Evolutionary conservation across 371 early-diverging fungal species (phyloP), one percentile per base, ranked within the genome.

Genomic region (Rhizomucor miehei): DNA sequence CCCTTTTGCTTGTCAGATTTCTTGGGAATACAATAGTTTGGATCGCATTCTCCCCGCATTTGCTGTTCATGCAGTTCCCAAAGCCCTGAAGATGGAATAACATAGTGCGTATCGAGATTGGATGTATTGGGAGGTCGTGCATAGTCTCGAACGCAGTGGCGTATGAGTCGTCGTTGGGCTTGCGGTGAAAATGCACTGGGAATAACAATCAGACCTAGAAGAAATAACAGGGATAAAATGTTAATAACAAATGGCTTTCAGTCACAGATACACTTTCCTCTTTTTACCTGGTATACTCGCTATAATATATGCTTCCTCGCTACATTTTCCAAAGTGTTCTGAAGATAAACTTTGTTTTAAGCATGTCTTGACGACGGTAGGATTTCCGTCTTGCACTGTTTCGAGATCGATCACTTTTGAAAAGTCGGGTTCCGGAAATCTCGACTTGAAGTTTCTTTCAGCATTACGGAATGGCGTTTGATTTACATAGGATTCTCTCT

Each of bases 41-140:
- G 47, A 21, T 72, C 68, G 25, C 59, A 53, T 9, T 65, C 49
- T 6, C 67, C 71, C 23, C 60, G 60, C 41, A 51, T 50, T 14
- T 69, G 70, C 23, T 58, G 52, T 46, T 81, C 78, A 54, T 80
- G 71, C 3, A 82, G 29, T n/a, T 71, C 60, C 89, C 89, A 94
- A 25, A 94, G 54, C 9, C 91, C 89, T n/a, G 69, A 66, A 1
- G 63, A 53, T 23, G 89, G 88, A 13, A 88, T 55, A 11, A 70
- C 59, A 55, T 87, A 95, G 54, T 91, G 92, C 6, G 92, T 84
- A 58, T 95, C 89, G 12, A 93, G 80, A 66, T 89, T 95, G 52
- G 87, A 82, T 20, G 80, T 81, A 65, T 92, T 91, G 6, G 95
- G 95, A 13, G 80, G 78, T 24, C 66, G 60, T 0, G 90, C 69